Evolutionary conservation across 129 eudicot genomes (phyloP), one percentile per base, ranked within the genome.

Genomic region (Sambucus nigra): DNA sequence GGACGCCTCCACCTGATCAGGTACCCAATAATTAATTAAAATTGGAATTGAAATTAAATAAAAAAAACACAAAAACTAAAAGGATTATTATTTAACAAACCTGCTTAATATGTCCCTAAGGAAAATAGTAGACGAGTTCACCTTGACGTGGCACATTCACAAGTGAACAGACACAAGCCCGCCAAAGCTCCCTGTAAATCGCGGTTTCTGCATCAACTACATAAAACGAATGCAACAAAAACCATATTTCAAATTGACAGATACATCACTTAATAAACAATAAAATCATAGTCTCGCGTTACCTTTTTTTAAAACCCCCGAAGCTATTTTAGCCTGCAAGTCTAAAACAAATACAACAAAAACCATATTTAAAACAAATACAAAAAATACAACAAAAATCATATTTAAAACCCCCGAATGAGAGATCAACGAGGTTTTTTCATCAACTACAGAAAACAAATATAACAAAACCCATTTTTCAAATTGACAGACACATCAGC

Each of bases 91-190:
- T 7, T 45, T 13, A 48, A 51, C 5, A 45, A 73, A 91, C 98
- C 98, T 91, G 98, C 70, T 91, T 95, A 31, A 86, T 91, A 75
- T 91, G 98, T 28, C 98, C 98, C 79, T 82, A 95, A 25, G 98
- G 95, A 31, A 91, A 91, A 65, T 91, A 91, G 61, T 65, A 91
- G 15, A 91, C 98, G 19, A 85, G 82, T 66, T 85, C 95, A 29
- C 65, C 28, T 35, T 78, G 75, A 46, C 87, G 86, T 55, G 98
- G 98, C 28, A 91, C 98, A 2, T 80, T 82, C 58, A 91, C 98
- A 21, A 91, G 69, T 29, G 97, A 95, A 38, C 97, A 95, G 7
- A 95, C 97, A 65, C 97, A 84, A 42, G 97, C 95, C 59, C 75
- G 79, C 98, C 98, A 91, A 13, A 91, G 86, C 81, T 91, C 95